Evolutionary conservation across 169 alveolate species (phyloP), one percentile per base, ranked within the genome.

Genomic region (Plasmodium reichenowi): DNA sequence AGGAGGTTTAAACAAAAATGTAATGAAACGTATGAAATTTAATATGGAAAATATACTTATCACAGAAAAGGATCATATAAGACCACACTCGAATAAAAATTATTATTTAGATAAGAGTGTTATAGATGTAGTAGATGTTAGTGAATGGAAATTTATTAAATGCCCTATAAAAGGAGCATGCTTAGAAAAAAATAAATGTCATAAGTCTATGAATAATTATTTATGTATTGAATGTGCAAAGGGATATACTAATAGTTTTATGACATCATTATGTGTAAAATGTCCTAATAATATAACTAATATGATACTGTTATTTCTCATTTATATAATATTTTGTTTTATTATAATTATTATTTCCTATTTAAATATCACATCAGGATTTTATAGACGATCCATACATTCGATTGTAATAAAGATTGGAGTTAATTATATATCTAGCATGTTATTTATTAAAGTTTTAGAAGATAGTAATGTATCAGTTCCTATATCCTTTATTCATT

Each of bases 351-450:
- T 94, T 9, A 95, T 95, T 93, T 93, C 97, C 0, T 93, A 94
- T 72, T 89, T 95, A 88, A 95, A 95, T 89, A 95, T 95, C 2
- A 91, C 96, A 45, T 95, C 97, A 22, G 97, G 97, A 0, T 95
- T 89, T 88, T 93, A 95, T 74, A 83, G 97, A 32, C 67, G 95
- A n/a, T 95, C 97, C 12, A 95, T 94, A 22, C 97, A 95, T 92
- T 95, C 97, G 1, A 93, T 95, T 45, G 97, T 95, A 59, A 94
- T 95, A 52, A 95, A 95, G 87, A 95, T 95, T 29, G 97, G 97
- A 10, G 93, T 95, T 38, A 95, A 95, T 83, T 95, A 93, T 75
- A 63, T 93, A 29, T 88, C 95, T 3, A 88, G 97, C 48, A 93
- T 95, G 94, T 74, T 96, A 15, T 96, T 95, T 9, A 64, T 95